Evolutionary conservation across 1,284 basidiomycete species (phyloP), one percentile per base, ranked within the genome.

Genomic region (Cystobasidium sp.): DNA sequence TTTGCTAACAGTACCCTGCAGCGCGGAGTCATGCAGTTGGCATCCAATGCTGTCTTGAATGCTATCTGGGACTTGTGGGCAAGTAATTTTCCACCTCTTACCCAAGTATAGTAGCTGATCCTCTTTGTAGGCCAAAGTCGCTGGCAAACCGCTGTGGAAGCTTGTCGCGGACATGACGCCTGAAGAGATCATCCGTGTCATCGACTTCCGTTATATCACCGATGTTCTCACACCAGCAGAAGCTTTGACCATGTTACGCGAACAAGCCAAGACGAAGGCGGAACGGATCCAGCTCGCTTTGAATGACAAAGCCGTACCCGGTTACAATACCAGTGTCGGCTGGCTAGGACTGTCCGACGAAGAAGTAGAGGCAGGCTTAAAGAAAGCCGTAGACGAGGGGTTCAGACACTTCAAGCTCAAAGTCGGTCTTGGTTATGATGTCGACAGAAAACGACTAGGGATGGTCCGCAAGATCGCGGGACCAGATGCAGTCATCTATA

Each of bases 341-440:
- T 95, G 93, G 93, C 87, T 95, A 20, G 92, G 89, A 87, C 75
- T 46, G 3, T 51, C 37, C 44, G 52, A 46, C 18, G 52, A 20
- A 22, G 47, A 51, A 52, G 63, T 73, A 16, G 31, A 47, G 58
- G 56, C 53, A 22, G 56, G 37, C 22, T 47, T 66, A 16, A 47
- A 89, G 92, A 77, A 79, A 81, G 92, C 93, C 37, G 86, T 97
- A 68, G 83, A 86, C 39, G 88, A 88, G 63, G 94, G 94, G 41
- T 96, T 96, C 87, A 93, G 92, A 84, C 92, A 94, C 84, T 95
- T 96, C 87, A 95, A 95, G 44, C 44, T 64, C 90, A 97, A 97
- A 85, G 94, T 98, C 76, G 95, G 94, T 70, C 89, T 90, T 46
- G 87, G 91, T 83, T 85, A 87, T 68, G 87, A 88, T 47, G 89